Base-by-base conservation (phyloP, 257 asterid species). In the Penstemon eatonii region DNA sequence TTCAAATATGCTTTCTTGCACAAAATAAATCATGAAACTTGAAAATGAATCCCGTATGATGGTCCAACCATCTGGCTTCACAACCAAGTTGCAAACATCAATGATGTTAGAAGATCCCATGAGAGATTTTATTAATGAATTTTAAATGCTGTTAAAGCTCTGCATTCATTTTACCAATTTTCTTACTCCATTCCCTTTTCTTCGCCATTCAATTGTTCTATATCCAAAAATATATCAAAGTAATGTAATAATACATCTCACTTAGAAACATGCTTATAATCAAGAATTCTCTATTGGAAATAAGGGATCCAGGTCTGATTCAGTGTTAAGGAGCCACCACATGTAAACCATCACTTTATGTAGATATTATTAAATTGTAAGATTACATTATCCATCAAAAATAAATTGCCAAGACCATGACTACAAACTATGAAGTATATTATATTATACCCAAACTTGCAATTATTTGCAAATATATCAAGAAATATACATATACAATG, bases 11-110 rank as follows among this genome's bases (percentile, higher is more conserved):
- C 39, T 62, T 44, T 43, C 42, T 61, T 6, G 9, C 43, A 63
- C 67, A 65, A 18, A 46, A 9, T 25, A 53, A 63, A 63, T 72
- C 66, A 43, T 45, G 50, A 53, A 33, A 7, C 38, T 49, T 19
- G 7, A 56, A 58, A 55, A 64, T 54, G 33, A 25, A 5, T 73
- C 56, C 49, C 56, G 33, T 37, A 13, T 19, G 51, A 43, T n/a
- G 33, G 11, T 57, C 38, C 47, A 56, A 68, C 19, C 39, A 56
- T 56, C 25, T 8, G 19, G 37, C 40, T 47, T 18, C 42, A 25
- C 39, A 10, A 70, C 3, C 59, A 60, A 7, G 43, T 12, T 12
- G 53, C 33, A 12, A 61, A 53, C 10, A 19, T 36, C 38, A 64
- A 52, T 13, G 55, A 42, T 2, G 7, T 42, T 43, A n/a, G 41